Conservation (phyloP, 495 filamentous ascomycete species). For the Xylaria cubensis region DNA sequence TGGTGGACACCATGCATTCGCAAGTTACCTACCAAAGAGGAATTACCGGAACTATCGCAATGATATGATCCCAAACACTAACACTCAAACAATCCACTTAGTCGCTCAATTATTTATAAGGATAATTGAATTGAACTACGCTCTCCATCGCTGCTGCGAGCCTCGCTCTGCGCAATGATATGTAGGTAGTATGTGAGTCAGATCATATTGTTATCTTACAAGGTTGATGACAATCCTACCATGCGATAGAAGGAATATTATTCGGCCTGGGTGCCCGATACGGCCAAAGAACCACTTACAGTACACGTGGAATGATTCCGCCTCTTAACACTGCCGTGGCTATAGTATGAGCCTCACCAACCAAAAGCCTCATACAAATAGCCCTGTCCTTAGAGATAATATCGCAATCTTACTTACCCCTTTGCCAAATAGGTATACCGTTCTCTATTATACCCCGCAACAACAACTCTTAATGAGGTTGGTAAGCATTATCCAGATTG, state of each 20-base stretch:
- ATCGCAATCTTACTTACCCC: constrained; percentile 5
- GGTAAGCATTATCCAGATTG: neutral
- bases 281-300: neutral
- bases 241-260: neutral
- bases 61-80: constrained; percentile 2
- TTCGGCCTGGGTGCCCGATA: neutral
- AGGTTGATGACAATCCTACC: constrained; percentile 3
- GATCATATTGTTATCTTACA: constrained; percentile 7
- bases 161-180: neutral
- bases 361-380: neutral
- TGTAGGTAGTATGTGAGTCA: neutral
- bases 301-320: constrained; percentile 16
- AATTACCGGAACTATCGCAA: neutral
- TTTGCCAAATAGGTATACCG: neutral
- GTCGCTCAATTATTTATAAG: too few relatives aligned
- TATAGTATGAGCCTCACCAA: neutral
- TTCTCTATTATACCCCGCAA: constrained; percentile 6
- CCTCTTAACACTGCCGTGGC: neutral
- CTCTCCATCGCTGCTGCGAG: neutral
- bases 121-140: too few relatives aligned
- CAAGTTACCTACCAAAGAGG: neutral
- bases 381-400: neutral
- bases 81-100: neutral
- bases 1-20: neutral
- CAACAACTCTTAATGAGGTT: neutral